These are phyloP conservation scores for Russula olivacea DNA, from an alignment of 768 basidiomycete species.

Conservation along the genomic window DNA sequence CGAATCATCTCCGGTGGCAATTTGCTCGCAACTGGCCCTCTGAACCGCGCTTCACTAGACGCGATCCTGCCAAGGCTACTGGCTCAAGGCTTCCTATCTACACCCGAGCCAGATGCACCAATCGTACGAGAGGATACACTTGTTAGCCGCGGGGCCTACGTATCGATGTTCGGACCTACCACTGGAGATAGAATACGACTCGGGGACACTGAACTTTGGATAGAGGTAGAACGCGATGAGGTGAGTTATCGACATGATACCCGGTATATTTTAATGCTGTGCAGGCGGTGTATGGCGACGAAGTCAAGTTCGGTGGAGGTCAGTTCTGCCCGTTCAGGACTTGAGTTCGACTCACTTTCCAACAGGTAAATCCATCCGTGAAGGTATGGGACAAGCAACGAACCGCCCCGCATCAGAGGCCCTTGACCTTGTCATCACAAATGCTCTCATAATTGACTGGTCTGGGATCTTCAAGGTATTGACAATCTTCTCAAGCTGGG, in stretches of 20 bases:
- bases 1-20: constrained; percentile 78
- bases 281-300: constrained; percentile 87
- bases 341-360: neutral
- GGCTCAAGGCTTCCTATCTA: constrained; percentile 63
- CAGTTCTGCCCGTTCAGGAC: constrained; percentile 12
- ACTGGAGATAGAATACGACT: constrained; percentile 82
- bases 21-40: constrained; percentile 51
- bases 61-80: constrained; percentile 45
- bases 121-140: constrained; percentile 47
- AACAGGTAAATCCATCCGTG: constrained; percentile 85
- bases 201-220: constrained; percentile 86
- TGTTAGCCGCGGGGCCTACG: constrained; percentile 68
- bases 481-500: neutral
- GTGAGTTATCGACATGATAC: constrained; percentile 33
- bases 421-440: constrained; percentile 92
- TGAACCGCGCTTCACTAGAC: constrained; percentile 42
- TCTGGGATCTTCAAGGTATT: constrained; percentile 87
- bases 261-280: neutral
- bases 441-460: constrained; percentile 93
- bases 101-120: constrained; percentile 56
- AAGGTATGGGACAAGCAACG: constrained; percentile 94
- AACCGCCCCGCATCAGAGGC: constrained; percentile 58
- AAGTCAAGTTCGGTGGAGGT: constrained; percentile 98
- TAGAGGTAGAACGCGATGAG: constrained; percentile 84
- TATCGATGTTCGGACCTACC: constrained; percentile 94